Evolutionary conservation across 345 rosid genomes (phyloP).

Genomic region (Eucalyptus pauciflora): DNA sequence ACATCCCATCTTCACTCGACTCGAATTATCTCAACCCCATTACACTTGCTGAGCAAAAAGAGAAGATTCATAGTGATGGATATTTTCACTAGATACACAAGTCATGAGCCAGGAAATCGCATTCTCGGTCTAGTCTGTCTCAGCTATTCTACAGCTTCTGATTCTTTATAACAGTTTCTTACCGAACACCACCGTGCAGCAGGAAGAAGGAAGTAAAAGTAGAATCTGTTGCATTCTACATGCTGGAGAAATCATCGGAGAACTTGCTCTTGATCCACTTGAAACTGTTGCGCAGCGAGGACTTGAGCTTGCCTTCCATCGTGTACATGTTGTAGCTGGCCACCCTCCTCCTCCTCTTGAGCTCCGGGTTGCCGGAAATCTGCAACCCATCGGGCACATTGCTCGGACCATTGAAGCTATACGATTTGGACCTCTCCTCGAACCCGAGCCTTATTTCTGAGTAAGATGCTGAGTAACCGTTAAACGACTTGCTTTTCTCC

Average conservation of each 20-base stretch:
- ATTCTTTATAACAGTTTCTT: not conserved
- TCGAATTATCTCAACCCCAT: not conserved
- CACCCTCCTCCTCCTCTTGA: conserved; percentile 47
- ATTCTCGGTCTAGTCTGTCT: not conserved
- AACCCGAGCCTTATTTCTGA: conserved; percentile 11
- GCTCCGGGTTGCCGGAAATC: conserved; percentile 30
- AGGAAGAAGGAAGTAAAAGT: not conserved
- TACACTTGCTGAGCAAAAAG: not conserved
- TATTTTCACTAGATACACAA: not conserved
- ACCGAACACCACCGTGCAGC: not conserved
- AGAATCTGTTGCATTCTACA: not conserved
- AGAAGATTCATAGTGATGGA: not conserved
- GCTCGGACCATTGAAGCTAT: conserved; percentile 41
- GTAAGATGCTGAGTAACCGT: conserved; percentile 17
- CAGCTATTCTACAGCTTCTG: not conserved
- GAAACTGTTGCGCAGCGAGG: conserved; percentile 38
- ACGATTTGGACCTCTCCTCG: conserved; percentile 32
- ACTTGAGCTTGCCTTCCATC: conserved; percentile 48
- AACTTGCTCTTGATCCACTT: conserved; percentile 69
- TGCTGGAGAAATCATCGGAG: conserved; percentile 3
- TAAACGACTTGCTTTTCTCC: conserved; percentile 54
- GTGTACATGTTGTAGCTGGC: conserved; percentile 46
- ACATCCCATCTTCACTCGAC: not conserved
- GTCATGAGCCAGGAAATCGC: not conserved
- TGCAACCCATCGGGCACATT: not conserved